Evolutionary conservation across 2,329 filamentous ascomycete species (phyloP), one percentile per base, ranked within the genome.

Genomic region (Hypoxylon sp.): DNA sequence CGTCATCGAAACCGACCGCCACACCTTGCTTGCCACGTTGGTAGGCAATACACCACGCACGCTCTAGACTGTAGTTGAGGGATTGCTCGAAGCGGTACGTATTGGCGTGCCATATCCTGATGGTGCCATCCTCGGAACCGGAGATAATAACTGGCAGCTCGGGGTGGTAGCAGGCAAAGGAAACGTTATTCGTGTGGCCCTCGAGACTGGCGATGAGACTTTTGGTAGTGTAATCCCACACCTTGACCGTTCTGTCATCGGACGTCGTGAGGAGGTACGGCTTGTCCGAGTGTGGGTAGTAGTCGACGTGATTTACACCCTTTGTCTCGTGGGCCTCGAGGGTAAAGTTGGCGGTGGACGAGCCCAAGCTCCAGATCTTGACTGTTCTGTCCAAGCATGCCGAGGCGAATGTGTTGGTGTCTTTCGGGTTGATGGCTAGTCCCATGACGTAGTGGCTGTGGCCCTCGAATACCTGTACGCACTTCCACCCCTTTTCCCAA

Each of bases 161-260:
- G 1, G 95, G 95, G 79, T 99, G 95, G 77, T 98, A 99, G 79
- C 94, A 96, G 51, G 95, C 95, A 75, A 98, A 99, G 2, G 94
- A 97, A 49, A 99, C 95, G 74, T 99, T 99, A 79, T 94, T 97
- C 28, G 93, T 97, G 79, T 99, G 95, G 26, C 95, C 95, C 79
- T 99, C 95, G 49, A 99, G 85, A 2, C 94, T 98, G 28, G 95
- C 95, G 75, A 98, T 97, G 69, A 98, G 84, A 11, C 93, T 95
- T 81, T 99, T 99, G 50, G 94, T 98, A 11, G 94, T 98, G 83
- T 99, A 98, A 77, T 99, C 95, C 94, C 95, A 99, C 57, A 99
- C 88, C 84, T 98, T 98, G 72, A 98, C 93, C 0, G 94, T 98
- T 73, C 92, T 89, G 79, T 98, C 95, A 77, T 99, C 95, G 6